Percentiles rank a stretch among this genome's conserved stretches.
Evolutionary conservation across 192 early-diverging fungal genomes (phyloP).

Genomic region (Coemansia sp.): DNA sequence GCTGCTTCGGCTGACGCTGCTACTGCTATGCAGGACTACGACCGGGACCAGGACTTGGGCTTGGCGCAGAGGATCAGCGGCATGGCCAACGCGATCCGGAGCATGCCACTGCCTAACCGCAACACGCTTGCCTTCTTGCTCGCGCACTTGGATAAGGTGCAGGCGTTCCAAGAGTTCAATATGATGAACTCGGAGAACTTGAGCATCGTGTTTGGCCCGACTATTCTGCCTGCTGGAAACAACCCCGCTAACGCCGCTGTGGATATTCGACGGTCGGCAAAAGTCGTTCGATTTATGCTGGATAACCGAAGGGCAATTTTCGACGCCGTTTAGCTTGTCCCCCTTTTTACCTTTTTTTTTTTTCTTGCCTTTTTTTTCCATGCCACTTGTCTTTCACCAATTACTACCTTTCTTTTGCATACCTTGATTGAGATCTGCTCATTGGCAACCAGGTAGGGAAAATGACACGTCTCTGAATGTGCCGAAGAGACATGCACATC

Average conservation of each 20-base stretch:
- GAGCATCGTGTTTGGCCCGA: slow-evolving; percentile 92
- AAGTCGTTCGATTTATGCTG: slow-evolving; percentile 44
- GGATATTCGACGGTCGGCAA: slow-evolving; percentile 39
- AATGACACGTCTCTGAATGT: not conserved
- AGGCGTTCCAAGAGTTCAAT: slow-evolving; percentile 71
- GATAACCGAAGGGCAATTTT: slow-evolving; percentile 44
- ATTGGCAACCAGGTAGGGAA: not conserved
- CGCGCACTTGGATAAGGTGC: slow-evolving; percentile 78
- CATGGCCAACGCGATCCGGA: slow-evolving; percentile 48
- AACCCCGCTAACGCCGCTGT: slow-evolving; percentile 29
- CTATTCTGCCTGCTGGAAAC: slow-evolving; percentile 43
- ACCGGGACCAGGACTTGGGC: slow-evolving; percentile 21
- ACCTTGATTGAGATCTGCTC: not conserved
- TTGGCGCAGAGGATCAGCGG: slow-evolving; percentile 34
- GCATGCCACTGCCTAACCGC: slow-evolving; percentile 78
- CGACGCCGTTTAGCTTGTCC: slow-evolving; percentile 10
- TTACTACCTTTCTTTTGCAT: not conserved
- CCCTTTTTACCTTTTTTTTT: not conserved
- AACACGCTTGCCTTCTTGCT: slow-evolving; percentile 79
- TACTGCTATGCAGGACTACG: slow-evolving; percentile 1
- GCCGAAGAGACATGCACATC: too few species aligned
- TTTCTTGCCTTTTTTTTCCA: not conserved
- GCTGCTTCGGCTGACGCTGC: slow-evolving; percentile 7
- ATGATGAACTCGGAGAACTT: slow-evolving; percentile 89
- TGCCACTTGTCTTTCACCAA: not conserved